A percentile compares a stretch with the other conserved stretches of the same genome.
Evolutionary conservation across 2,329 filamentous ascomycete species (phyloP).

Genomic region (Fusarium chaquense): DNA sequence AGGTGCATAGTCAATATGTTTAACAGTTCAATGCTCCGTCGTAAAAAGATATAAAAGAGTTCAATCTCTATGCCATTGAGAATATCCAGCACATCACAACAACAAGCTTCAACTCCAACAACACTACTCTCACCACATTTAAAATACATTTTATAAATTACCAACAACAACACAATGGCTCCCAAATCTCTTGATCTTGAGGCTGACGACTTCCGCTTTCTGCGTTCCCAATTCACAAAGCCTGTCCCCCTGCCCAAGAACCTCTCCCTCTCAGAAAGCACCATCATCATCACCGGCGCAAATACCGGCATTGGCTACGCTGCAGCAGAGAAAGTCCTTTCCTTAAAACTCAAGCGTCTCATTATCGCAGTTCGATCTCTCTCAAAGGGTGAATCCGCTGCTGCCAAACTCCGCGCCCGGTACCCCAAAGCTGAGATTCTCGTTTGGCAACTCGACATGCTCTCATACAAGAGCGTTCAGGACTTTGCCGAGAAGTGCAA

Average conservation of each 20-base stretch:
- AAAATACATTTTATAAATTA: neutral
- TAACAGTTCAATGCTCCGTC: neutral
- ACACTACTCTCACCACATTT: neutral
- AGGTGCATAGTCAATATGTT: neutral
- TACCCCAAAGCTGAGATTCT: conserved; percentile 54
- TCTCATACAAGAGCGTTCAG: conserved; percentile 58
- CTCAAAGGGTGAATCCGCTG: conserved; percentile 57
- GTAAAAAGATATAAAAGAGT: conserved; percentile 21
- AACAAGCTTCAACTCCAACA: neutral
- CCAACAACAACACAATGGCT: conserved; percentile 25
- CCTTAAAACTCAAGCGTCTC: conserved; percentile 55
- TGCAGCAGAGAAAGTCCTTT: conserved; percentile 55
- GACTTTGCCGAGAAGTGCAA: conserved; percentile 55
- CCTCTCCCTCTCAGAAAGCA: conserved; percentile 51
- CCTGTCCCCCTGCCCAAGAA: conserved; percentile 35
- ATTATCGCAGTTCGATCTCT: conserved; percentile 61
- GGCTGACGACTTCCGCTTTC: conserved; percentile 38
- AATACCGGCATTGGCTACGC: conserved; percentile 64
- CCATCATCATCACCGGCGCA: conserved; percentile 62
- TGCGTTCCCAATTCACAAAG: conserved; percentile 47
- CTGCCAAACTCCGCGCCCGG: conserved; percentile 21
- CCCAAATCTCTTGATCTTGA: conserved; percentile 43
- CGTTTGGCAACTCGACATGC: conserved; percentile 65
- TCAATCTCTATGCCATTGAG: neutral
- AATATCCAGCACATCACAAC: neutral